Base-by-base conservation (phyloP, 169 alveolate species). In the Eimeria sp. region DNA sequence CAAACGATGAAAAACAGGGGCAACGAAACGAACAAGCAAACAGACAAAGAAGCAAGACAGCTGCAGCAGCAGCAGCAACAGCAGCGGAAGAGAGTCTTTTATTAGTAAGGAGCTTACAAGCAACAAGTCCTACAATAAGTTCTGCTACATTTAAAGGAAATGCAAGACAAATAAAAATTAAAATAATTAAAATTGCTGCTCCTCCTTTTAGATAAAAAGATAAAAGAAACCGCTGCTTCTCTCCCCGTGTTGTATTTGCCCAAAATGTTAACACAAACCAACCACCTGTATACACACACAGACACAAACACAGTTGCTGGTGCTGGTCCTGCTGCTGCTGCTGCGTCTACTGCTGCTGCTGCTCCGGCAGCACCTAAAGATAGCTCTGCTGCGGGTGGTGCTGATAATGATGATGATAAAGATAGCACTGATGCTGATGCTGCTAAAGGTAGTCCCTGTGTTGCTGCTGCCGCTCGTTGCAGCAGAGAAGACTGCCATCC, bases 251-350 rank as follows among this genome's bases (percentile, higher is more conserved):
- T 18, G 91, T 83, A 45, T 83, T 83, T 5, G 91, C 91, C 91
- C 91, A 83, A 27, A 83, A 83, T 40, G 91, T 83, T 67, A 83
- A 40, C 30, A 83, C 91, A 57, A 83, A 83, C 91, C 91, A 83
- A 3, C 91, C 91, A 49, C 91, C 91, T 83, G 91, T 57, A 54
- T 16, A 30, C 30, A 83, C 9, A 83, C 76, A 20, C 30, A n/a
- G 51, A 51, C 90, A 20, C 88, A 78, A 22, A 13, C 82, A 20
- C 82, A 27, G 5, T 20, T 30, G 49, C 49, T 72, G 82, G 22
- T 72, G 51, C 82, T 40, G 82, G 49, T 40, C 51, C 49, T 72
- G 82, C 2, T 72, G 49, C 49, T 11, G 82, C 47, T 72, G 82
- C 82, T 30, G 43, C 49, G 5, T 18, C 82, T 72, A 47, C 54